Conservation (phyloP, 495 filamentous ascomycete genomes). For the Halenospora varia region DNA sequence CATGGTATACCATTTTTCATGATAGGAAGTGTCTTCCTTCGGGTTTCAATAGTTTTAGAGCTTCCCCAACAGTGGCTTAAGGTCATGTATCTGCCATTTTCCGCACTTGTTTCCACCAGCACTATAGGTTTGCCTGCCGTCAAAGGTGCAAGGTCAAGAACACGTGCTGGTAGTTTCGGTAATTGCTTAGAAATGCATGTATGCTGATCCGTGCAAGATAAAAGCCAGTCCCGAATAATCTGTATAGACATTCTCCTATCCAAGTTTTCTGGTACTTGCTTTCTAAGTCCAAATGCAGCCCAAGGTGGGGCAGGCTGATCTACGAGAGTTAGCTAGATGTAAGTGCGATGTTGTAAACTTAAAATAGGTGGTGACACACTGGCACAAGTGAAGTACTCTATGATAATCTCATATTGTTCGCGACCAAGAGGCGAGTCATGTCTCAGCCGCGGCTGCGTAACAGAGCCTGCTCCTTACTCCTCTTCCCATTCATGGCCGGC, state of each 20-base stretch:
- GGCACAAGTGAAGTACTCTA: conserved; percentile 1
- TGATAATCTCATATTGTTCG: not conserved
- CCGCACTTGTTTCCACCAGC: not conserved
- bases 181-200: conserved; percentile 2
- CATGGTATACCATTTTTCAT: conserved; percentile 3
- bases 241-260: conserved; percentile 1
- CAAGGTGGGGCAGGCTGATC: not conserved
- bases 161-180: conserved; percentile 1
- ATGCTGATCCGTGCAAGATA: conserved; percentile 1
- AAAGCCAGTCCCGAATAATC: not conserved
- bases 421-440: not conserved
- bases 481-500: conserved; percentile 1
- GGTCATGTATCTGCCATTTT: not conserved
- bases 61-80: conserved; percentile 5
- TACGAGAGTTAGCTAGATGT: not conserved
- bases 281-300: not conserved
- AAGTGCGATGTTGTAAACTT: not conserved
- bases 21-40: not conserved
- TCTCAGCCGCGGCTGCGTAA: not conserved
- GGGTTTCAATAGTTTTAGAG: not conserved
- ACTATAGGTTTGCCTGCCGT: not conserved
- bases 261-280: conserved; percentile 1
- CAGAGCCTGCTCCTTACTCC: not conserved
- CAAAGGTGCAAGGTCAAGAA: conserved; percentile 4
- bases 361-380: not conserved